Evolutionary conservation across 164 flowering plant species (phyloP), one percentile per base, ranked within the genome.

Genomic region (Magnolia changhungtana): DNA sequence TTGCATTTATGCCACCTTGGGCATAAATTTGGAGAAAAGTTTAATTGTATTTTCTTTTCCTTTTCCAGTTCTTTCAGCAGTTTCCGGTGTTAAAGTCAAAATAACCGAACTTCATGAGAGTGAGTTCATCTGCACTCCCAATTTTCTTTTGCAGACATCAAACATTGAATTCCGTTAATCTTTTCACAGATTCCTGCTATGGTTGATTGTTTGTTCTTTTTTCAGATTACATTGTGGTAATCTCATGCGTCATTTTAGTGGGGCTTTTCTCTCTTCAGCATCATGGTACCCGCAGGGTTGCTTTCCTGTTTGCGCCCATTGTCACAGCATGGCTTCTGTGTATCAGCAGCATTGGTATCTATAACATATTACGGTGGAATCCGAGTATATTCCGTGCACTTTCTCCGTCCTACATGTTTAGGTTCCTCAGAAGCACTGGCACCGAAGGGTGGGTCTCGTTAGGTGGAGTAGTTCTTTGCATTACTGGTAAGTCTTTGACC

Each of bases 301-400:
- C 90, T 21, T 91, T 90, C 83, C 61, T 89, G 78, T 92, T 92
- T 84, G 93, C 94, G 31, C 94, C 97, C 58, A 81, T 90, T 63
- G 87, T 89, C 65, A 81, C 79, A 1, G 85, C 86, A 58, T 92
- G 97, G 97, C 88, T 92, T 67, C 68, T 91, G 1, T 87, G 85
- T 20, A 88, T 93, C 21, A 76, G 86, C 67, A 76, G 83, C 74
- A 86, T 93, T 81, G 98, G 96, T 31, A 70, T 90, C 45, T 91
- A 93, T 69, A 93, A 93, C 73, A 90, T 88, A 45, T 7, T 87
- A 31, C 69, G 71, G n/a, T 91, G 96, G 96, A 91, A 93, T 74
- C 90, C 90, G 21, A 74, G 73, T 14, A 82, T 93, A 67, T 80
- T 79, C 61, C 74, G 31, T 67, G 94, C 95, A 1, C 84, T 93